These are phyloP conservation scores for Neurospora sublineolata DNA, from an alignment of 495 filamentous ascomycete species.

Conservation along the genomic window DNA sequence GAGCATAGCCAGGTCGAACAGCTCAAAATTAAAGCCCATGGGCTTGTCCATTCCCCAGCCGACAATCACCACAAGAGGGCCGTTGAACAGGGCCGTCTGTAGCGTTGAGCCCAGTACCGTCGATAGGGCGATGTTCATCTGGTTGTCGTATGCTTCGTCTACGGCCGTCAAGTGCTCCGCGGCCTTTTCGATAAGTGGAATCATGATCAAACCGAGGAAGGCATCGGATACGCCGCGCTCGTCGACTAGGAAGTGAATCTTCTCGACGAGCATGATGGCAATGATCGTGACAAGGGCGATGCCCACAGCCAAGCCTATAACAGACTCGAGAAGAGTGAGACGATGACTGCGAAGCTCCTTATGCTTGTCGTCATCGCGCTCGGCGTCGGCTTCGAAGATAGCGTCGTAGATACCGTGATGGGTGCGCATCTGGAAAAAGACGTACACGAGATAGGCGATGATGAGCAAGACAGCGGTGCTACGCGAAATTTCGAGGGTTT, in stretches of 20 bases:
- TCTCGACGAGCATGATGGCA: constrained; percentile 67
- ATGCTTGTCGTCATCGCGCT: constrained; percentile 55
- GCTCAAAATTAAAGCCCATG: constrained; percentile 77
- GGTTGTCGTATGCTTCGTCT: constrained; percentile 83
- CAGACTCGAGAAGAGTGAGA: constrained; percentile 66
- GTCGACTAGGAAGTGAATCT: constrained; percentile 65
- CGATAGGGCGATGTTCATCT: constrained; percentile 82
- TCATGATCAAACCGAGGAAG: constrained; percentile 66
- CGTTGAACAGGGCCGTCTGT: constrained; percentile 84
- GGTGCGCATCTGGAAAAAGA: constrained; percentile 72
- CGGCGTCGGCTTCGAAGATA: constrained; percentile 56
- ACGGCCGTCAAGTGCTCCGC: constrained; percentile 84
- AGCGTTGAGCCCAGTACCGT: constrained; percentile 82
- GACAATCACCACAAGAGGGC: constrained; percentile 70
- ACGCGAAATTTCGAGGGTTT: neutral
- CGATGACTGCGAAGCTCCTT: constrained; percentile 53
- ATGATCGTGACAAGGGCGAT: constrained; percentile 68
- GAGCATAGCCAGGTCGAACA: constrained; percentile 81
- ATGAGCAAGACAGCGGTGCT: constrained; percentile 57
- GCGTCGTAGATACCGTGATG: constrained; percentile 66
- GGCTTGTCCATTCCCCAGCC: constrained; percentile 64
- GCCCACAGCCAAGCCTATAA: constrained; percentile 54
- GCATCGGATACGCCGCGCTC: constrained; percentile 56
- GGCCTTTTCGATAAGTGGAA: constrained; percentile 82
- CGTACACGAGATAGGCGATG: constrained; percentile 63